Conservation (phyloP, 1,139 yeast genomes). For the Candida labiduridarum region DNA sequence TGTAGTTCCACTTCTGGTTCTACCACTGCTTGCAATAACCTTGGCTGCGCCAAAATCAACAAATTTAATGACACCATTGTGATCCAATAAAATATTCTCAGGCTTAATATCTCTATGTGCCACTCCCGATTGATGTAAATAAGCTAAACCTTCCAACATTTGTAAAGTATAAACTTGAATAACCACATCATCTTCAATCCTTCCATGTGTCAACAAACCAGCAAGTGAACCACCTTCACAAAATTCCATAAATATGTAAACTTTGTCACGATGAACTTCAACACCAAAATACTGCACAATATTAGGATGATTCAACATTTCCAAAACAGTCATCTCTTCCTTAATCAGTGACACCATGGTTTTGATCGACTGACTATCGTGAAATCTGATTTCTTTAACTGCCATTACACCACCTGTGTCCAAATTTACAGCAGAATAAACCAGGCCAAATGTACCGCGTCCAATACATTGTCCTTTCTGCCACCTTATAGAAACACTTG, state of each 20-base stretch:
- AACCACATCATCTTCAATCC: constrained; percentile 94
- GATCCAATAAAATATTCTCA: constrained; percentile 87
- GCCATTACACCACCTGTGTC: constrained; percentile 98
- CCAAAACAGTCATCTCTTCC: constrained; percentile 96
- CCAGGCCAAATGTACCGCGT: constrained; percentile 95
- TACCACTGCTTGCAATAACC: constrained; percentile 76
- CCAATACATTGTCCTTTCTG: constrained; percentile 94
- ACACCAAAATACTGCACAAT: constrained; percentile 96
- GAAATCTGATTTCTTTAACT: constrained; percentile 91
- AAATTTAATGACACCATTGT: constrained; percentile 89
- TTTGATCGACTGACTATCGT: constrained; percentile 83
- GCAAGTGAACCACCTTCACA: constrained; percentile 97
- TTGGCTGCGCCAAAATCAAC: constrained; percentile 99
- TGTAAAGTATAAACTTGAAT: constrained; percentile 89
- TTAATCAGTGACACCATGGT: constrained; percentile 86
- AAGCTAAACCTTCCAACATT: constrained; percentile 93
- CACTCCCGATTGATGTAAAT: constrained; percentile 93
- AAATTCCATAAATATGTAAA: constrained; percentile 94
- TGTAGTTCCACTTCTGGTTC: constrained; percentile 32
- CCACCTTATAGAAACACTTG: constrained; percentile 94
- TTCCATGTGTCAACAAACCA: constrained; percentile 75
- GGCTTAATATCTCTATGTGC: constrained; percentile 97
- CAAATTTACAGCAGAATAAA: constrained; percentile 86
- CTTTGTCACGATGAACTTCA: constrained; percentile 95
- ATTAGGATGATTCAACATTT: constrained; percentile 93